Percentiles rank a stretch among this genome's conserved stretches.
These are phyloP conservation scores for Pelargonium hybrid DNA, from an alignment of 441 rosid species.

Conservation along the genomic window DNA sequence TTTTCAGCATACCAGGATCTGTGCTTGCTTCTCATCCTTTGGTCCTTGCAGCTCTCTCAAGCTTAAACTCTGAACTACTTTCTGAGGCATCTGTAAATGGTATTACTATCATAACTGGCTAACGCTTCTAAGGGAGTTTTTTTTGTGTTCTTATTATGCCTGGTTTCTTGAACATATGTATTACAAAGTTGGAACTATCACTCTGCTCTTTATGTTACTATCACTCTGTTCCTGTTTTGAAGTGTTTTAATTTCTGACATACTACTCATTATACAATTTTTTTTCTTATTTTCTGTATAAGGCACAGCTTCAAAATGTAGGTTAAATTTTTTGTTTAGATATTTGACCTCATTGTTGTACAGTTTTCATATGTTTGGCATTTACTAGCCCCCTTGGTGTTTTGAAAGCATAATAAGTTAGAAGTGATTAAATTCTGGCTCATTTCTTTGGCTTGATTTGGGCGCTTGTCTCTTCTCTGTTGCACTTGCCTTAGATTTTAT, in stretches of 20 bases:
- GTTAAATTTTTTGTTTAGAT: background rate
- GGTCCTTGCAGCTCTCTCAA: conserved; percentile 81
- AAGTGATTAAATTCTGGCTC: too few species aligned
- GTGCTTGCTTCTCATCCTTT: conserved; percentile 85
- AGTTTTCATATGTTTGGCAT: background rate
- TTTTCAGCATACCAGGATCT: conserved; percentile 79
- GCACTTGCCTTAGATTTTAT: too few species aligned
- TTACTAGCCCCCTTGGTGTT: background rate
- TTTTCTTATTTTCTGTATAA: background rate
- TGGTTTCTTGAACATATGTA: background rate
- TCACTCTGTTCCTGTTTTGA: background rate
- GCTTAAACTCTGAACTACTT: conserved; percentile 74
- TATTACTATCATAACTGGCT: conserved; percentile 29
- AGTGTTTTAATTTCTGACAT: background rate
- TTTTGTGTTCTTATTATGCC: background rate
- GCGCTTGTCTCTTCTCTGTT: too few species aligned
- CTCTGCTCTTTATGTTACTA: background rate
- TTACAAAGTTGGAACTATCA: background rate
- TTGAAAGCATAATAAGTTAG: too few species aligned
- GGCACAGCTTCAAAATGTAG: background rate
- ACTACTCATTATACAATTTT: background rate
- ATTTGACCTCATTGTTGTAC: background rate
- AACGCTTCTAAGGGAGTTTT: conserved; percentile 10
- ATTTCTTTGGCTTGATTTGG: too few species aligned
- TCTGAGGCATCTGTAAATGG: conserved; percentile 98